Evolutionary conservation across 192 early-diverging fungal species (phyloP), one percentile per base, ranked within the genome.

Genomic region (Backusella tuberculispora): DNA sequence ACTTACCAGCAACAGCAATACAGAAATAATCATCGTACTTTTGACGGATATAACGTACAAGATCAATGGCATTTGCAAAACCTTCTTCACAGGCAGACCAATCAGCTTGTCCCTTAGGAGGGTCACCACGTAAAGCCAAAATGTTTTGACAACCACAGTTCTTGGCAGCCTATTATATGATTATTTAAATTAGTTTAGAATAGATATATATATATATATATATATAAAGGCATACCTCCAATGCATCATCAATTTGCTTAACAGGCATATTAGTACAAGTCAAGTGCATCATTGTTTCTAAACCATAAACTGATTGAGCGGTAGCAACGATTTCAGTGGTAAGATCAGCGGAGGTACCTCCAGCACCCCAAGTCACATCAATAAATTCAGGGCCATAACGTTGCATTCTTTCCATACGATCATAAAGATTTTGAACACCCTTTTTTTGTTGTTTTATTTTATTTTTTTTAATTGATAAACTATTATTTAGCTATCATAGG

Each of bases 261-360:
- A 90, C 87, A 67, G 94, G 94, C 91, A 96, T 99, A 85, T 98
- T 99, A 66, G 97, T 99, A 85, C 97, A 99, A 19, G 96, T 99
- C 85, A 99, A 88, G 80, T 99, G 97, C 97, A 99, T 98, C 86
- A 89, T 92, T 41, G 96, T 94, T 82, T 99, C 97, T 65, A 98
- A 87, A 63, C 97, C 97, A 81, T 95, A 95, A 5, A 96, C 95
- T 67, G 90, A 87, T 84, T 97, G 96, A 21, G 97, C 92, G 67
- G 92, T 97, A 46, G 92, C 83, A 71, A 91, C 92, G 63, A 98
- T 93, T 83, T 99, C 94, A 45, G 93, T 85, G 21, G 96, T 97
- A 44, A 95, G 85, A 48, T 96, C 95, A 38, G 95, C 92, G 60
- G 90, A 89, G 72, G 89, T 89, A 42, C 97, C 97, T 68, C 97